These are phyloP conservation scores for Protomyces inouyei DNA, from an alignment of 1,139 yeast species.

Conservation along the genomic window DNA sequence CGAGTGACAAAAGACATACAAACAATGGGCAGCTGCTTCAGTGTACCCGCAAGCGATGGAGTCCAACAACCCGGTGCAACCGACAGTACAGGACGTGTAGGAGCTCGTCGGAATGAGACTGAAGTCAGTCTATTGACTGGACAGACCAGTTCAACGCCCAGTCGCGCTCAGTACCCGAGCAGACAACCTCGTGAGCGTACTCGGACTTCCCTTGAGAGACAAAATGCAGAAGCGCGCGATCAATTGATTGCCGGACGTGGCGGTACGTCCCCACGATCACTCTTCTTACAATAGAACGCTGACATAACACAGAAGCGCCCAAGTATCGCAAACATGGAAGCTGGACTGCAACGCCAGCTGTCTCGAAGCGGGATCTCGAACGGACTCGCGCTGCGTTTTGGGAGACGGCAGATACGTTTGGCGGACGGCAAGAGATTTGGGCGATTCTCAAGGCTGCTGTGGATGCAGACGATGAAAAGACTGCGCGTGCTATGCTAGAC, in stretches of 20 bases:
- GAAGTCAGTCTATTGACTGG: neutral
- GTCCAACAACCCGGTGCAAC: constrained; percentile 4
- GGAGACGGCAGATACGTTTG: constrained; percentile 27
- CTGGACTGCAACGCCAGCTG: constrained; percentile 21
- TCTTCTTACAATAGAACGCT: neutral
- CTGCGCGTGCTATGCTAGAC: constrained; percentile 17
- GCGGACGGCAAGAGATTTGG: constrained; percentile 24
- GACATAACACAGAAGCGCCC: constrained; percentile 13
- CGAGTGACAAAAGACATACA: neutral
- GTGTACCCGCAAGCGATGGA: neutral
- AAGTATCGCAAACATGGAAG: constrained; percentile 8
- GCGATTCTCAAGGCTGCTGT: constrained; percentile 20
- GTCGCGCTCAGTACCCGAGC: neutral
- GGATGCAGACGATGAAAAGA: constrained; percentile 14
- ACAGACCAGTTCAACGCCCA: neutral
- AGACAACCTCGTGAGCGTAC: constrained; percentile 20
- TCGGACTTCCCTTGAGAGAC: constrained; percentile 18
- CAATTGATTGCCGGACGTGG: constrained; percentile 22
- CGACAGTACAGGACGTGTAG: neutral
- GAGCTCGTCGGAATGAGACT: neutral
- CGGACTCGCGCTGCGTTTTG: constrained; percentile 18
- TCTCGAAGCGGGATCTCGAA: constrained; percentile 10
- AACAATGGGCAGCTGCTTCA: neutral
- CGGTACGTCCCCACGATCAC: neutral
- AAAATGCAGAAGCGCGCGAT: constrained; percentile 16